Conservation (phyloP, 441 rosid species). For the Euphorbia corollata region DNA sequence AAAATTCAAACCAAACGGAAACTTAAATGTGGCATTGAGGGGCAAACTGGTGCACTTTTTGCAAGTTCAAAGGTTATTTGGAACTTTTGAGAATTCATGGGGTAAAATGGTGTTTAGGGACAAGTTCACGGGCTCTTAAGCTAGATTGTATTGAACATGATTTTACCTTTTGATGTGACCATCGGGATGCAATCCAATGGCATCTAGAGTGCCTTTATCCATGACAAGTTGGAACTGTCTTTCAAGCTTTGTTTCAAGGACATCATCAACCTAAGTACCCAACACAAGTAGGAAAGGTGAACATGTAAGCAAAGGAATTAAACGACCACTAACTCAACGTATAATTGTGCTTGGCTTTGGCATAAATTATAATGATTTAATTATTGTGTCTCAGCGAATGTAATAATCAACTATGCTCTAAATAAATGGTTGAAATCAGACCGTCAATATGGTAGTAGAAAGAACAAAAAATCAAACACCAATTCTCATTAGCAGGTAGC, state of each 20-base stretch:
- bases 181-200: slow-evolving; percentile 92
- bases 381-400: background rate
- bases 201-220: slow-evolving; percentile 96
- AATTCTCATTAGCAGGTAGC: background rate
- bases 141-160: background rate
- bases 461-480: background rate
- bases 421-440: background rate
- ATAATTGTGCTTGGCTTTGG: background rate
- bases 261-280: slow-evolving; percentile 67
- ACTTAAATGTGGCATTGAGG: too few relatives aligned
- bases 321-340: background rate
- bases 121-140: too few relatives aligned
- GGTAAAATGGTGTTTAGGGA: too few relatives aligned
- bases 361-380: background rate
- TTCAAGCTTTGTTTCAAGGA: slow-evolving; percentile 67
- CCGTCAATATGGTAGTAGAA: background rate
- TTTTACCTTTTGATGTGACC: slow-evolving; percentile 72
- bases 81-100: too few relatives aligned
- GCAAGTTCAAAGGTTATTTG: too few relatives aligned
- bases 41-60: too few relatives aligned
- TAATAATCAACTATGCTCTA: background rate
- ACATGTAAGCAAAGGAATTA: background rate
- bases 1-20: too few relatives aligned
- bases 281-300: slow-evolving; percentile 5
- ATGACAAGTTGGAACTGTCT: slow-evolving; percentile 65